Evolutionary conservation across 441 rosid species (phyloP).

Genomic region (Dalechampia spathulata): DNA sequence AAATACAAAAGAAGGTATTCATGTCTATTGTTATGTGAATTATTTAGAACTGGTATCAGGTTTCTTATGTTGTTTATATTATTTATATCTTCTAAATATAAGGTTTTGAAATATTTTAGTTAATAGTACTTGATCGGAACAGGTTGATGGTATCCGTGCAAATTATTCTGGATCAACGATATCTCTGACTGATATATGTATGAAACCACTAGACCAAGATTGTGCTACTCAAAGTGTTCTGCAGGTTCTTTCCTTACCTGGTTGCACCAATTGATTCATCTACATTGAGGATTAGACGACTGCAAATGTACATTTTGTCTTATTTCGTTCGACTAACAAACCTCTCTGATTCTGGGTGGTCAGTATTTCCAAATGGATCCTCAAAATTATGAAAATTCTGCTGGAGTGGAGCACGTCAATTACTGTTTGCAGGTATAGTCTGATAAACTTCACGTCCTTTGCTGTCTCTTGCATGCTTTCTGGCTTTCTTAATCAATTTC

Average conservation of each 20-base stretch:
- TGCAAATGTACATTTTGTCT: background rate
- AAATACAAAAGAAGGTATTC: conserved; percentile 86
- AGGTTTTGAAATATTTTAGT: conserved; percentile 2
- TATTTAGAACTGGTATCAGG: background rate
- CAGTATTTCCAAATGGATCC: conserved; percentile 97
- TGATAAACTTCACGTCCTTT: conserved; percentile 7
- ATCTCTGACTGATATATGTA: conserved; percentile 85
- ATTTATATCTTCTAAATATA: background rate
- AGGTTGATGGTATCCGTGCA: conserved; percentile 83
- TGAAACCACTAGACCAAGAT: conserved; percentile 89
- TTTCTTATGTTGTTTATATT: background rate
- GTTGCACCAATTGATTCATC: background rate
- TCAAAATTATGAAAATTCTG: conserved; percentile 50
- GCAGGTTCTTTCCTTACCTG: conserved; percentile 48
- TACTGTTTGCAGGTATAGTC: conserved; percentile 89
- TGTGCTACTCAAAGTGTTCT: conserved; percentile 95
- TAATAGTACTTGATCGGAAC: conserved; percentile 20
- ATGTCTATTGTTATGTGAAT: conserved; percentile 4
- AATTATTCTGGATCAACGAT: conserved; percentile 79
- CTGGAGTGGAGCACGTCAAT: conserved; percentile 78
- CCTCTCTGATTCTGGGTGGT: conserved; percentile 11
- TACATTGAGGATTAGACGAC: background rate
- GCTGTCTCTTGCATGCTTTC: background rate
- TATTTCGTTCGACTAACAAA: conserved; percentile 4
- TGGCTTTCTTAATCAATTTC: background rate